Percentiles rank a stretch among this genome's conserved stretches.
Conservation (phyloP, 805 yeast species). For the Saccharomycopsis malanga region DNA sequence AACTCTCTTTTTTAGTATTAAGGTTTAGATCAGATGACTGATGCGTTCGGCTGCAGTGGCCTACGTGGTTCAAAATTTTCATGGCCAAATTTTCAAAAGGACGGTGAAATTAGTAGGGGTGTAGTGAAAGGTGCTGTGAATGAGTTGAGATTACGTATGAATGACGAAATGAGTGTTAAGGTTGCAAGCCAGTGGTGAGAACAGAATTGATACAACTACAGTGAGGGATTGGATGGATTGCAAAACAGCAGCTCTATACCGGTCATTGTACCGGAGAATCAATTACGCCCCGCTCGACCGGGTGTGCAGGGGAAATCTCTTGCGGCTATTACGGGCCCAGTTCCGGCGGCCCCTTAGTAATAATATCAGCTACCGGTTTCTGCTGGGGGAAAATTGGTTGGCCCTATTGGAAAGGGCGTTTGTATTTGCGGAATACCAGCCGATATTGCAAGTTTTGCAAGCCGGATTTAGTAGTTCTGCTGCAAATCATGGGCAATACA, state of each 20-base stretch:
- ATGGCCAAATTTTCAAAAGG: too few species aligned
- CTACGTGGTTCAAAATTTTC: too few species aligned
- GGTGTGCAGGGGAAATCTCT: not conserved
- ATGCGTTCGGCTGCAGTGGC: too few species aligned
- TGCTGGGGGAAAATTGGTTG: constrained; percentile 5
- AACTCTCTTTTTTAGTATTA: too few species aligned
- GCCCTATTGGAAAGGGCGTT: constrained; percentile 2
- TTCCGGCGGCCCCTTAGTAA: not conserved
- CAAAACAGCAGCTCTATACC: not conserved
- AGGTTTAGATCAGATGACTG: too few species aligned
- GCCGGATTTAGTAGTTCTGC: constrained; percentile 2
- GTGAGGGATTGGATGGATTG: not conserved
- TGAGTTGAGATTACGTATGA: too few species aligned
- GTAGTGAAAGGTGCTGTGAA: too few species aligned
- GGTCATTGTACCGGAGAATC: constrained; percentile 5
- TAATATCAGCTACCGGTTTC: not conserved
- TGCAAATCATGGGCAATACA: not conserved
- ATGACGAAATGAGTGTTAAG: too few species aligned
- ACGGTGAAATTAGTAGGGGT: too few species aligned
- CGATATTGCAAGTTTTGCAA: not conserved
- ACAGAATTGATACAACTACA: too few species aligned
- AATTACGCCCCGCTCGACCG: constrained; percentile 3
- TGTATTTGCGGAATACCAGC: constrained; percentile 3
- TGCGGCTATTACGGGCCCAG: not conserved
- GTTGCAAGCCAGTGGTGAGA: too few species aligned